A percentile compares a stretch with the other conserved stretches of the same genome.
These are phyloP conservation scores for Xylariaceae sp. DNA, from an alignment of 2,329 filamentous ascomycete species.

Conservation along the genomic window DNA sequence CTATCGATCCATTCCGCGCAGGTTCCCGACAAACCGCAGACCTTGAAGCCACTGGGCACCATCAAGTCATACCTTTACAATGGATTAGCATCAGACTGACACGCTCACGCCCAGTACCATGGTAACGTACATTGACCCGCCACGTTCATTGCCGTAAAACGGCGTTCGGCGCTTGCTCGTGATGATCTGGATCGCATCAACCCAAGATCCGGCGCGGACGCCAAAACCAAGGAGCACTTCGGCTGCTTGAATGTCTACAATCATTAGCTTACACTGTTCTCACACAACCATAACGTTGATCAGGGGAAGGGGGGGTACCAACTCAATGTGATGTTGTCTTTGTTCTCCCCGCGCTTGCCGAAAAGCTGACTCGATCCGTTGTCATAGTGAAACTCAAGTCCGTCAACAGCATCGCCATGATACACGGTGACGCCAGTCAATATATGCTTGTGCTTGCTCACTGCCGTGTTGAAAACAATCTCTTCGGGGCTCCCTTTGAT, in stretches of 20 bases:
- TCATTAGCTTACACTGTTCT: constrained; percentile 1
- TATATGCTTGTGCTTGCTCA: constrained; percentile 62
- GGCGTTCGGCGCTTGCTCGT: constrained; percentile 87
- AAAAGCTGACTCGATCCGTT: constrained; percentile 80
- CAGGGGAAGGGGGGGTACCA: constrained; percentile 31
- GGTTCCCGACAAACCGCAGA: constrained; percentile 82
- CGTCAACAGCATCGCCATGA: constrained; percentile 71
- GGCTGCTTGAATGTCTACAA: constrained; percentile 69
- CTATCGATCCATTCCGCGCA: constrained; percentile 78
- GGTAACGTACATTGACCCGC: constrained; percentile 73
- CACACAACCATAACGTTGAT: neutral
- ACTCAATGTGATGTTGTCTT: constrained; percentile 69
- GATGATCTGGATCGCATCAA: constrained; percentile 84
- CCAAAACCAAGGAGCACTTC: constrained; percentile 86
- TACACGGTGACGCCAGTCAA: constrained; percentile 71
- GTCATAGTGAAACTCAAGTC: constrained; percentile 89
- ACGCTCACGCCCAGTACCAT: neutral
- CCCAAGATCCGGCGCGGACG: constrained; percentile 71
- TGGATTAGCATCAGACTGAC: constrained; percentile 20
- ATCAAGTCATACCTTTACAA: constrained; percentile 71
- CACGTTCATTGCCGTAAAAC: constrained; percentile 73
- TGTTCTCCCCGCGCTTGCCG: constrained; percentile 66
- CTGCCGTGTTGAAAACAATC: constrained; percentile 62
- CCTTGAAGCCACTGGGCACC: constrained; percentile 79
- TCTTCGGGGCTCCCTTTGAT: constrained; percentile 69